Evolutionary conservation across 352 stramenopile genomes (phyloP), one percentile per base, ranked within the genome.

Genomic region (Phytopythium kandeliae): DNA sequence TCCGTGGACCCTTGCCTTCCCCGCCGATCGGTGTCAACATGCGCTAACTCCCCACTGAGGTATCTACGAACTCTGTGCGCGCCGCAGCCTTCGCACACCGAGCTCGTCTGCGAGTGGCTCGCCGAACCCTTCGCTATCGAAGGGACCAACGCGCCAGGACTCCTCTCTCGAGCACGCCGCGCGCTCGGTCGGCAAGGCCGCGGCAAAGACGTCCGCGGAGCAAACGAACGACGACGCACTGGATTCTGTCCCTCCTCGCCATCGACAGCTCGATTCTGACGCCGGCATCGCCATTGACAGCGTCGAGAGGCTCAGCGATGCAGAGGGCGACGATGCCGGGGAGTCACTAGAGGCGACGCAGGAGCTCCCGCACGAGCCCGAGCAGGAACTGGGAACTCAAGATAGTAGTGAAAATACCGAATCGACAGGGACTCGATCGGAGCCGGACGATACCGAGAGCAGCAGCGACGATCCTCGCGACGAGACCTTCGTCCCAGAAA

Each of bases 221-320:
- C 13, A 4, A 0, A 19, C 11, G 9, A 15, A 16, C 35, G 25
- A 12, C 17, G 24, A 35, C 1, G 15, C 3, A 2, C 6, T 8
- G 24, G 5, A 9, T 10, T 31, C 42, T 5, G 16, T 26, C 8
- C 28, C 25, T 16, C 2, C 28, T 8, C 25, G 28, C 10, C 42
- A 36, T 22, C 42, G 42, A 6, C 25, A 48, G 42, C 42, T 48
- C 15, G 13, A 48, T 17, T 48, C 36, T 36, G 42, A 48, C 16
- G 42, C 15, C 25, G 42, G 36, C 25, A 48, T 17, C 42, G n/a
- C 17, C 8, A 26, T 10, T 10, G 42, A 36, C 15, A 17, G 28
- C 5, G 30, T 28, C 4, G 31, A 36, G 4, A 28, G 37, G 21
- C 1, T 8, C 26, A 26, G 30, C 11, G 17, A 24, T n/a, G 17